Evolutionary conservation across 2,329 filamentous ascomycete genomes (phyloP).

Genomic region (Nothophoma quercina): DNA sequence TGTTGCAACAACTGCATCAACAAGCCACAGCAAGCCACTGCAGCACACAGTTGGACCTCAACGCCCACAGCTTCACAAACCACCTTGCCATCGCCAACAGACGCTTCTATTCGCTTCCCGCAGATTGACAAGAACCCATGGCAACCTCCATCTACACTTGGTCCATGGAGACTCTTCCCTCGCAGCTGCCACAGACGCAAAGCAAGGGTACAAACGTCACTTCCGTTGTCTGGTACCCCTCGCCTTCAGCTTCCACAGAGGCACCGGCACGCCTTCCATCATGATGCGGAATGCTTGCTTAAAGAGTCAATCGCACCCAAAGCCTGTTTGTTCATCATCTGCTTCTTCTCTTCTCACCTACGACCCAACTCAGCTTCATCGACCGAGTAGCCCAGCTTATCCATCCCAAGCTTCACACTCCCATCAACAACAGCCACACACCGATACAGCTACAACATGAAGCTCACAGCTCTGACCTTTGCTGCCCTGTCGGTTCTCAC

Average conservation of each 20-base stretch:
- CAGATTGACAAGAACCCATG: no score
- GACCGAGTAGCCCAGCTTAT: background rate
- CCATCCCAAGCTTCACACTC: background rate
- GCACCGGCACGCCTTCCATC: conserved; percentile 3
- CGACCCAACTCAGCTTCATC: conserved; percentile 1
- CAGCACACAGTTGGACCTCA: background rate
- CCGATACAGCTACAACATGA: conserved; percentile 7
- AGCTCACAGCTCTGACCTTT: conserved; percentile 9
- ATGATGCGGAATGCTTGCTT: conserved; percentile 8
- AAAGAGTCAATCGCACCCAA: background rate
- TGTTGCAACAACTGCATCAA: background rate
- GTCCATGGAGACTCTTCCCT: background rate
- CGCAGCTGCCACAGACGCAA: conserved; percentile 5
- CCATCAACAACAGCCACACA: background rate
- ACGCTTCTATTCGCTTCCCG: background rate
- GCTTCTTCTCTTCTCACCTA: conserved; percentile 4
- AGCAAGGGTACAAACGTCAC: conserved; percentile 11
- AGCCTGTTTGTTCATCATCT: background rate
- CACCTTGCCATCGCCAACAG: background rate
- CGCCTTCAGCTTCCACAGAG: conserved; percentile 2
- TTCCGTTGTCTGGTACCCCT: conserved; percentile 3
- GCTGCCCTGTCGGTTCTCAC: conserved; percentile 10
- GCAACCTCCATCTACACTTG: no score
- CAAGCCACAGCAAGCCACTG: conserved; percentile 3
- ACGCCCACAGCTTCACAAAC: background rate